phyloP scores from a whole-genome alignment of 164 flowering plant species.

The Buxus sempervirens region DNA sequence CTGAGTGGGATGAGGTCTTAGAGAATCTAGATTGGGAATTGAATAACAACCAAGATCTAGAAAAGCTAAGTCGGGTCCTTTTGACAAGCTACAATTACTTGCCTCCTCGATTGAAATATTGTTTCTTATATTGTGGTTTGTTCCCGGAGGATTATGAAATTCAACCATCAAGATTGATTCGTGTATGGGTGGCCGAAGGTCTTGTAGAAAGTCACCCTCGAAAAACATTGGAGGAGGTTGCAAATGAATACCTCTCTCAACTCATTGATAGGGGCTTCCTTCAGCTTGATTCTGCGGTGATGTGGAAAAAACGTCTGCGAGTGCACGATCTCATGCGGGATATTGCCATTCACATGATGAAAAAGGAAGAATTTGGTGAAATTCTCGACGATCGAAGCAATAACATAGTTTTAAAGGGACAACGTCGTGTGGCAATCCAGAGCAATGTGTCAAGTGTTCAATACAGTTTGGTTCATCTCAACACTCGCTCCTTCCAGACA shows the following conservation, averaged over 20 bases:
- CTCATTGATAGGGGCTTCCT: neutral
- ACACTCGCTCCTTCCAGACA: neutral
- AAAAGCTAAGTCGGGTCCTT: neutral
- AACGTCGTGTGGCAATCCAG: neutral
- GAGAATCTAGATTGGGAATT: slow-evolving; percentile 9
- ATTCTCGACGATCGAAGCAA: neutral
- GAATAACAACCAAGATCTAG: slow-evolving; percentile 2
- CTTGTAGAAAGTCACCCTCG: neutral
- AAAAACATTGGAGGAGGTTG: slow-evolving; percentile 1
- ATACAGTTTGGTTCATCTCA: neutral
- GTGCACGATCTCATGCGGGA: neutral
- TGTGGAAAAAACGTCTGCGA: neutral
- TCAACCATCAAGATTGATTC: neutral
- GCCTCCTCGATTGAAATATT: neutral
- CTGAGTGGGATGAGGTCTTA: slow-evolving; percentile 3
- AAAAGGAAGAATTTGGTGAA: neutral
- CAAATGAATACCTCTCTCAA: neutral
- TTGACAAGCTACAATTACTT: slow-evolving; percentile 1
- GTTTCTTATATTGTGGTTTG: neutral
- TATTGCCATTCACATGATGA: neutral
- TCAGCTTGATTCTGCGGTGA: neutral
- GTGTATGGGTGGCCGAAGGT: slow-evolving; percentile 5
- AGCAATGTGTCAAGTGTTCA: neutral
- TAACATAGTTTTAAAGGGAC: neutral
- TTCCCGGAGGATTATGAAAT: neutral